These are phyloP conservation scores for Neurospora crassa DNA, from an alignment of 2,329 filamentous ascomycete genomes.

Conservation along the genomic window DNA sequence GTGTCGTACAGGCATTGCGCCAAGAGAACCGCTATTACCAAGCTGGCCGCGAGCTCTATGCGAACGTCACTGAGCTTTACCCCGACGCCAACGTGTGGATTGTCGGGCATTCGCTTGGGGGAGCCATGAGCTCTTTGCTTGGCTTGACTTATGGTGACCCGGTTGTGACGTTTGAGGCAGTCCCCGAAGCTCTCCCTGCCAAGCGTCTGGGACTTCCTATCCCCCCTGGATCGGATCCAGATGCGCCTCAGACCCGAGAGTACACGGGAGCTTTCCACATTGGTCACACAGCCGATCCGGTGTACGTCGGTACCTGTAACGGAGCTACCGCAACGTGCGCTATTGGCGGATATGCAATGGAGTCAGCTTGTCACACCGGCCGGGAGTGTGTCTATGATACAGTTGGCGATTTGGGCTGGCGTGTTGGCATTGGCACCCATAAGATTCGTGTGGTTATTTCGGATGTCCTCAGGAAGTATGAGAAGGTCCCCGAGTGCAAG, in stretches of 20 bases:
- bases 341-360: constrained; percentile 85
- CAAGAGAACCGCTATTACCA: constrained; percentile 89
- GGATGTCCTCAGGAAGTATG: constrained; percentile 78
- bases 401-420: constrained; percentile 83
- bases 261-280: constrained; percentile 81
- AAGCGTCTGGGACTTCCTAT: constrained; percentile 74
- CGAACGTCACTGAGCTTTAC: constrained; percentile 85
- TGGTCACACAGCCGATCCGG: constrained; percentile 89
- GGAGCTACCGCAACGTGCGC: constrained; percentile 82
- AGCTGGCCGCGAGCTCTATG: constrained; percentile 79
- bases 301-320: constrained; percentile 91
- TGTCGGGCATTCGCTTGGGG: constrained; percentile 85
- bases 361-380: constrained; percentile 86
- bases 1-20: constrained; percentile 62
- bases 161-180: constrained; percentile 85
- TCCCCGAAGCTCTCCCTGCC: constrained; percentile 82
- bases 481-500: constrained; percentile 66
- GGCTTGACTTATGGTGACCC: constrained; percentile 87
- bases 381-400: constrained; percentile 87
- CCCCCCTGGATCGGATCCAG: constrained; percentile 68
- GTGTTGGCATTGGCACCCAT: constrained; percentile 83
- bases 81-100: constrained; percentile 80
- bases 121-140: constrained; percentile 78
- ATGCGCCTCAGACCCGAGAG: constrained; percentile 58
- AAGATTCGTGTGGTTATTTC: constrained; percentile 81